Evolutionary conservation across 164 flowering plant genomes (phyloP), one percentile per base, ranked within the genome.

Genomic region (Litsea cubeba): DNA sequence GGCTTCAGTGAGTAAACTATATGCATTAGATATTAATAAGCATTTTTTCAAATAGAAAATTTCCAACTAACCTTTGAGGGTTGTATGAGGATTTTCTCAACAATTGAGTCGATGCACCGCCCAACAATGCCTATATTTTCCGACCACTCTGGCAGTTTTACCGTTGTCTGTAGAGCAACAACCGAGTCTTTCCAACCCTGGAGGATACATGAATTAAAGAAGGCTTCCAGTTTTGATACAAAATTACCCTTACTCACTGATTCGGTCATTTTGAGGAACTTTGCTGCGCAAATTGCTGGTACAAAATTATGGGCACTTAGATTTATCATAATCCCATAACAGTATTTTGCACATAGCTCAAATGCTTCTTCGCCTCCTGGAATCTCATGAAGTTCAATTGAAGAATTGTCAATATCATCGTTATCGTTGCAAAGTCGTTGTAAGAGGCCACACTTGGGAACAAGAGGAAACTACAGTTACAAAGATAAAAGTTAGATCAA

Each of bases 161-260:
- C 72, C 3, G 94, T 88, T 67, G 79, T 79, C 77, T 88, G 82
- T 20, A 95, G 80, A 1, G 97, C 74, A 32, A 82, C 76, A 63
- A 95, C 80, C n/a, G 94, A 82, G 76, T 95, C 99, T 69, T 88
- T 95, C 99, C 98, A 95, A 14, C 95, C 95, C 77, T 88, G 85
- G 18, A 95, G 91, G 77, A 95, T 85, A 88, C 91, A 95, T 1
- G 97, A 87, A 54, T 49, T 76, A 82, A 91, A 89, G 86, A 95
- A 95, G 60, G 87, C 73, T 67, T 95, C 97, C 2, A 95, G 88
- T 72, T 93, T 95, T 15, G 51, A 66, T 6, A 88, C 71, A 18
- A 95, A 85, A 71, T 93, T 93, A 8, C 90, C 97, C 74, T 83
- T 84, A 74, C 90, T 95, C 6, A 84, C 79, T 0, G 88, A 76